phyloP scores from a whole-genome alignment of 495 filamentous ascomycete species.

The Bacidia rubella region DNA sequence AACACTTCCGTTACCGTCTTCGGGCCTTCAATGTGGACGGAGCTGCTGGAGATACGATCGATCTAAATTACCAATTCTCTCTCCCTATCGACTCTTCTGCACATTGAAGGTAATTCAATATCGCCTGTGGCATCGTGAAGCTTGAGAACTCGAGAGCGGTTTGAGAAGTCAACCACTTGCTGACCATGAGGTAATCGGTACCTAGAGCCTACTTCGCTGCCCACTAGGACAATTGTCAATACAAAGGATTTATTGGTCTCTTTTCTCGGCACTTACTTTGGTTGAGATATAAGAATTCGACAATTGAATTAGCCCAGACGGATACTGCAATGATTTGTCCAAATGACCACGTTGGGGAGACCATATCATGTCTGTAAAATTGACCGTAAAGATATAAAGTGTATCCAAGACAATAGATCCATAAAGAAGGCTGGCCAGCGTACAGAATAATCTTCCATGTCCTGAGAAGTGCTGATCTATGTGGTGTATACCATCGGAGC shows the following conservation, averaged over 20 bases:
- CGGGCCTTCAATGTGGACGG: too few species aligned
- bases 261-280: not conserved
- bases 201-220: not conserved
- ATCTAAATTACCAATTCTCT: too few species aligned
- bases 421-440: not conserved
- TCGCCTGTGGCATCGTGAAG: too few species aligned
- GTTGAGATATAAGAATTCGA: not conserved
- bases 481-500: too few species aligned
- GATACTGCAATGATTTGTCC: too few species aligned
- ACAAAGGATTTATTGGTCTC: not conserved
- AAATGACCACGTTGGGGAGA: not conserved
- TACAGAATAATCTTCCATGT: not conserved
- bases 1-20: too few species aligned
- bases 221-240: too few species aligned
- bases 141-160: too few species aligned
- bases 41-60: too few species aligned
- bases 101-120: too few species aligned
- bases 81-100: too few species aligned
- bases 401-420: not conserved
- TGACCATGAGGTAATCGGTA: not conserved
- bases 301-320: not conserved
- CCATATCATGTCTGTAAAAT: not conserved
- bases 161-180: not conserved
- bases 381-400: not conserved
- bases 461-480: not conserved